These are phyloP conservation scores for Schizophyllum amplum DNA, from an alignment of 1,284 basidiomycete genomes.

Conservation along the genomic window DNA sequence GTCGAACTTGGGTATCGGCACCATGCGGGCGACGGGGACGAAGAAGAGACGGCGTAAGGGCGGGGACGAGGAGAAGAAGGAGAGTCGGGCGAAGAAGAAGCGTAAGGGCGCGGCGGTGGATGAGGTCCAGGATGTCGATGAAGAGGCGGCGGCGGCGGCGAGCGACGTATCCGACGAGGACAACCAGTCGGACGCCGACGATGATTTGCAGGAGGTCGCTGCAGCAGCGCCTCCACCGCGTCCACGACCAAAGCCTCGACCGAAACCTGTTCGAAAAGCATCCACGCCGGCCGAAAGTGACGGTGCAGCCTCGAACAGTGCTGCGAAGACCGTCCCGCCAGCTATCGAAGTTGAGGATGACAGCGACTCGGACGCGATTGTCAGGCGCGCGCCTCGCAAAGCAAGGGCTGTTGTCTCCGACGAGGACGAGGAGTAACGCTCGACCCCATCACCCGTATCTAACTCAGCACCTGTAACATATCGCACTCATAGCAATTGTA, in stretches of 20 bases:
- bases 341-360: neutral
- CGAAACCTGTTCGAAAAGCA: neutral
- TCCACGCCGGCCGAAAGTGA: neutral
- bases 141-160: neutral
- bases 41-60: constrained; percentile 53
- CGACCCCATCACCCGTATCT: neutral
- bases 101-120: neutral
- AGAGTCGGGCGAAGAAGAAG: constrained; percentile 19
- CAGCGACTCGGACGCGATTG: neutral
- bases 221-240: neutral
- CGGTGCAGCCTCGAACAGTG: too few relatives aligned
- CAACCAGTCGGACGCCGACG: neutral
- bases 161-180: neutral
- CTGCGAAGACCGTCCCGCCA: too few relatives aligned
- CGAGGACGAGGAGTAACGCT: neutral
- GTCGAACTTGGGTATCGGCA: constrained; percentile 22
- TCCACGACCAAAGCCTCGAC: neutral
- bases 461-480: neutral
- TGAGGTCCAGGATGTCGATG: neutral
- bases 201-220: neutral
- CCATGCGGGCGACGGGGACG: constrained; percentile 59
- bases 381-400: neutral
- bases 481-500: neutral
- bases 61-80: too few relatives aligned
- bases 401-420: neutral